phyloP scores from a whole-genome alignment of 805 yeast species.

The Lachancea quebecensis region DNA sequence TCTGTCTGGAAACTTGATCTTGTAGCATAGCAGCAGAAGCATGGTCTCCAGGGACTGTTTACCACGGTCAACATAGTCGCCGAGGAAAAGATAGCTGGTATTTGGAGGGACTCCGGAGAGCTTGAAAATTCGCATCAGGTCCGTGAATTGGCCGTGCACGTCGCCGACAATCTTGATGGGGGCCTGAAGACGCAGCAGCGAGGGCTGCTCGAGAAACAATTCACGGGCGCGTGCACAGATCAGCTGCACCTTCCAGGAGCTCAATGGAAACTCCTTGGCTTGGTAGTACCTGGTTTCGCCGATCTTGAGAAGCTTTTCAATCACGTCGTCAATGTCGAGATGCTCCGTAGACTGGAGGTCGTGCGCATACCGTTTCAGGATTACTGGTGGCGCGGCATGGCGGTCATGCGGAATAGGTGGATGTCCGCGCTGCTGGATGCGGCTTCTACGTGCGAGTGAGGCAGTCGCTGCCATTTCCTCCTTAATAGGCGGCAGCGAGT shows the following conservation, averaged over 20 bases:
- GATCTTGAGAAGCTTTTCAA: constrained; percentile 49
- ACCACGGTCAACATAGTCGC: constrained; percentile 97
- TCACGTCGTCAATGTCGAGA: constrained; percentile 54
- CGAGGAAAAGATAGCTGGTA: constrained; percentile 84
- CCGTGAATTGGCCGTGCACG: constrained; percentile 95
- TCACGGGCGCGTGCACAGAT: constrained; percentile 54
- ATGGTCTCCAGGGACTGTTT: constrained; percentile 94
- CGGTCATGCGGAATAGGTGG: constrained; percentile 16
- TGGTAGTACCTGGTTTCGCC: constrained; percentile 40
- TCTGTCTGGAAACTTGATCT: constrained; percentile 93
- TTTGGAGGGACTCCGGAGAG: constrained; percentile 95
- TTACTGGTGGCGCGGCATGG: constrained; percentile 13
- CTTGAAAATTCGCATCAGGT: constrained; percentile 80
- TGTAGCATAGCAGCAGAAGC: constrained; percentile 77
- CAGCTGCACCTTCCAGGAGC: constrained; percentile 47
- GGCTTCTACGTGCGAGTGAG: constrained; percentile 5
- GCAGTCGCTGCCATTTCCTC: constrained; percentile 9
- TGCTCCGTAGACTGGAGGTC: constrained; percentile 24
- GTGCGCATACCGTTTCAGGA: constrained; percentile 26
- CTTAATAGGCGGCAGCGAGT: constrained; percentile 10
- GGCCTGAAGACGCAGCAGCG: constrained; percentile 57
- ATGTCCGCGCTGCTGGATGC: constrained; percentile 2
- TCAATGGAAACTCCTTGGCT: constrained; percentile 42
- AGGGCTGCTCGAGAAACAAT: constrained; percentile 57
- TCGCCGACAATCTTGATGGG: constrained; percentile 86